Evolutionary conservation across 108 stramenopile genomes (phyloP), one percentile per base, ranked within the genome.

Genomic region (Cyclotella distinguenda): DNA sequence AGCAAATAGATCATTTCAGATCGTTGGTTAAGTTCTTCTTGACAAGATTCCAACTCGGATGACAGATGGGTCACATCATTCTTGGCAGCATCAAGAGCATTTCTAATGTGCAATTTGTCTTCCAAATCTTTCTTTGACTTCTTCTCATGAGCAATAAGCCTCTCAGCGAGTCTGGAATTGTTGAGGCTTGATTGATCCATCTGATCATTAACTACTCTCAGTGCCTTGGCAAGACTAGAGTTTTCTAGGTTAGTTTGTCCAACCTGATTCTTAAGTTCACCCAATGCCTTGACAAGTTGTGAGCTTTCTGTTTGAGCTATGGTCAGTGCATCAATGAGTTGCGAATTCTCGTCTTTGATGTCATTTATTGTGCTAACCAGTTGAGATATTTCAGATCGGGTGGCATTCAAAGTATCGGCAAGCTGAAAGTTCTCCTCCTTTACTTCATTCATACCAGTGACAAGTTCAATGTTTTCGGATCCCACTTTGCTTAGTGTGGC

Each of bases 371-470:
- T 12, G 38, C 12, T 38, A 38, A n/a, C n/a, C 6, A 52, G 6
- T 25, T 28, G 22, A 4, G 51, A 52, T 8, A 13, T 28, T 52
- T 64, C 63, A 6, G 21, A 25, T 46, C 27, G 13, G 9, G 45
- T 4, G 2, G 25, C 50, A 59, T 44, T 59, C 42, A 59, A 59
- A n/a, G 58, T 40, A 30, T 43, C 28, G 5, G 58, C 40, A 1
- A 59, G 58, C 19, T 59, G 40, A 0, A 27, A 42, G 26, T 59
- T 59, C n/a, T 59, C 58, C 12, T 43, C 19, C 26, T 59, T 59
- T 1, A 26, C 26, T 44, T 59, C 58, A 19, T 59, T 44, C 13
- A 59, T 48, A 22, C 10, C 18, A 9, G 46, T 22, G 4, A 6
- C 46, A 10, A 48, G 21, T 9, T 22, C 22, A 22, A 1, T 22